Conservation (phyloP, 441 rosid genomes). For the Bruguiera hainesii region DNA sequence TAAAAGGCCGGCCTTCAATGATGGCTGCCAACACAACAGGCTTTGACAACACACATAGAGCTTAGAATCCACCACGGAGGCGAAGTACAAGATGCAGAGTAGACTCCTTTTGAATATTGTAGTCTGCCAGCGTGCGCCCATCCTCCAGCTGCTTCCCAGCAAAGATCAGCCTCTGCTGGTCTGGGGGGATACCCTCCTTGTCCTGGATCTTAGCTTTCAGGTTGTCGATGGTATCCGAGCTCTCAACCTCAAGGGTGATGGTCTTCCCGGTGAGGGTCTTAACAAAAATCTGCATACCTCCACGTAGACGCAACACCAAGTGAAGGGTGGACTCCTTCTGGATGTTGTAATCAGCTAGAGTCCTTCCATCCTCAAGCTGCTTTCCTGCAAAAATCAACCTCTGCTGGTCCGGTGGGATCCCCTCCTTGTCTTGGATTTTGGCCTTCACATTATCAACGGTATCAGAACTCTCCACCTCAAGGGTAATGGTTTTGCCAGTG, state of each 20-base stretch:
- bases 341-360: constrained; percentile 35
- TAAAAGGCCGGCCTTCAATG: no score
- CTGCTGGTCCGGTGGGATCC: constrained; percentile 38
- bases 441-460: constrained; percentile 27
- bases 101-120: constrained; percentile 43
- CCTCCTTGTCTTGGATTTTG: constrained; percentile 36
- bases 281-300: constrained; percentile 21
- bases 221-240: constrained; percentile 25
- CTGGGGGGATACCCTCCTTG: constrained; percentile 63
- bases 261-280: constrained; percentile 26
- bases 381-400: constrained; percentile 33
- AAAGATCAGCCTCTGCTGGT: constrained; percentile 57
- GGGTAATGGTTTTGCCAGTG: no score
- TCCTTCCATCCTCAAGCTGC: constrained; percentile 33
- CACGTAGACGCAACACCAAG: constrained; percentile 33
- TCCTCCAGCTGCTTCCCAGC: constrained; percentile 64
- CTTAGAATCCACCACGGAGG: no score
- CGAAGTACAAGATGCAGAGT: constrained; percentile 7
- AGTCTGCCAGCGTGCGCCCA: constrained; percentile 42
- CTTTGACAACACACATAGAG: no score
- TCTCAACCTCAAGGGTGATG: constrained; percentile 23
- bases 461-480: constrained; percentile 30
- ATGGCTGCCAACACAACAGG: no score
- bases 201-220: constrained; percentile 49
- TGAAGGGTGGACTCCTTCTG: constrained; percentile 37